Base-by-base conservation (phyloP, 1,284 basidiomycete species). In the Tetrapyrgos nigripes region DNA sequence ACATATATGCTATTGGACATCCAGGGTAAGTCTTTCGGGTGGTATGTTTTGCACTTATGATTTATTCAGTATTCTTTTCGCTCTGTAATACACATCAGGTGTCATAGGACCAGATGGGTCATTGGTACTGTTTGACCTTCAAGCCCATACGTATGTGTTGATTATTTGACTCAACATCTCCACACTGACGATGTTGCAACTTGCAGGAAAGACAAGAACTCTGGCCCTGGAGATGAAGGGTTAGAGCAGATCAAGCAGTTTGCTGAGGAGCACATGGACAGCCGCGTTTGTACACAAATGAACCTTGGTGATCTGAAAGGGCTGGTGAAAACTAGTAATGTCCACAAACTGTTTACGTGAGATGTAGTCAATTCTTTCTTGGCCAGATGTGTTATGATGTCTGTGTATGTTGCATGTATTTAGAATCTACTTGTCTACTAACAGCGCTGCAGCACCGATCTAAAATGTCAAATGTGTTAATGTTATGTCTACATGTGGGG, bases 111-210 rank as follows among this genome's bases (percentile, higher is more conserved):
- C 59, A 9, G 57, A 66, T 53, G 27, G 48, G 3, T 19, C 56
- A 19, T 27, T 69, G 0, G 48, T 56, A 3, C 40, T 70, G 2
- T 69, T 66, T 51, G 64, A 70, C 48, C 68, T 67, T 11, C 64
- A 70, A 52, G 60, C 59, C 9, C 68, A 70, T 26, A 27, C 53
- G 44, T 54, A 46, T 10, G 53, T 54, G 8, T 28, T 40, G 21
- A 13, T 4, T 31, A 28, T 50, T 45, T 54, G 4, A n/a, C n/a
- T n/a, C n/a, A n/a, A n/a, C 40, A 29, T 45, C 33, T 46, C 23
- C 23, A 26, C 26, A 4, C 6, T 44, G 4, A 23, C 17, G 45
- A 13, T 46, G 29, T 4, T 24, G 17, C 51, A 13, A 43, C 33
- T 46, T n/a, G 43, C 17, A 37, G 37, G 23, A 35, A n/a, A 21